Percentiles rank a stretch among this genome's conserved stretches.
Evolutionary conservation across 1,139 yeast genomes (phyloP).

Genomic region (Kluyveromyces sp.): DNA sequence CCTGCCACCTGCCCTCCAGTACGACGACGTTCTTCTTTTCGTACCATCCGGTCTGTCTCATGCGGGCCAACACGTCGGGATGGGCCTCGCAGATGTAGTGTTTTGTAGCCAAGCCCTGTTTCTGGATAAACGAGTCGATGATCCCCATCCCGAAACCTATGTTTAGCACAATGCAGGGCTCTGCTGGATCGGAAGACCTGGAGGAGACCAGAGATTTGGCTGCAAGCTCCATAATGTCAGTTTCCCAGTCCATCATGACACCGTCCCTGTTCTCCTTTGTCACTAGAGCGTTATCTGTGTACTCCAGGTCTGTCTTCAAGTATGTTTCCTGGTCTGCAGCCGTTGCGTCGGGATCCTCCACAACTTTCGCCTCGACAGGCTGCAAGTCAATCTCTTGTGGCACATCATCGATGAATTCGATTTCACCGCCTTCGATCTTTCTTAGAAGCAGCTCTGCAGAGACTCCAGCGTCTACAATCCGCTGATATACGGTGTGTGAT

Average conservation of each 20-base stretch:
- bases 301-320: slow-evolving; percentile 59
- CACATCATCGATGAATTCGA: slow-evolving; percentile 38
- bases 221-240: slow-evolving; percentile 71
- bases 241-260: slow-evolving; percentile 98
- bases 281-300: slow-evolving; percentile 61
- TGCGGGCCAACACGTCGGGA: slow-evolving; percentile 72
- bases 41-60: slow-evolving; percentile 78
- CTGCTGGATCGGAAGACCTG: slow-evolving; percentile 33
- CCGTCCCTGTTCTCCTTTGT: slow-evolving; percentile 77
- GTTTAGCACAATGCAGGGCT: slow-evolving; percentile 52
- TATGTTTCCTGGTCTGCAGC: slow-evolving; percentile 62
- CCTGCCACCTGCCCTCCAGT: slow-evolving; percentile 90
- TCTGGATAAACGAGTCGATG: slow-evolving; percentile 71
- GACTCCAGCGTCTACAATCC: slow-evolving; percentile 80
- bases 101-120: slow-evolving; percentile 43
- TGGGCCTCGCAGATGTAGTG: slow-evolving; percentile 95
- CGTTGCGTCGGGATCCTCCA: slow-evolving; percentile 40
- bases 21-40: slow-evolving; percentile 64
- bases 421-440: slow-evolving; percentile 56
- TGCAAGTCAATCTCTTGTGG: slow-evolving; percentile 21
- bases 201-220: slow-evolving; percentile 53
- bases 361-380: slow-evolving; percentile 22
- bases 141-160: slow-evolving; percentile 98
- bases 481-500: slow-evolving; percentile 36
- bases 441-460: slow-evolving; percentile 79